These are phyloP conservation scores for Hanseniaspora mollemarum DNA, from an alignment of 805 yeast species.

Conservation along the genomic window DNA sequence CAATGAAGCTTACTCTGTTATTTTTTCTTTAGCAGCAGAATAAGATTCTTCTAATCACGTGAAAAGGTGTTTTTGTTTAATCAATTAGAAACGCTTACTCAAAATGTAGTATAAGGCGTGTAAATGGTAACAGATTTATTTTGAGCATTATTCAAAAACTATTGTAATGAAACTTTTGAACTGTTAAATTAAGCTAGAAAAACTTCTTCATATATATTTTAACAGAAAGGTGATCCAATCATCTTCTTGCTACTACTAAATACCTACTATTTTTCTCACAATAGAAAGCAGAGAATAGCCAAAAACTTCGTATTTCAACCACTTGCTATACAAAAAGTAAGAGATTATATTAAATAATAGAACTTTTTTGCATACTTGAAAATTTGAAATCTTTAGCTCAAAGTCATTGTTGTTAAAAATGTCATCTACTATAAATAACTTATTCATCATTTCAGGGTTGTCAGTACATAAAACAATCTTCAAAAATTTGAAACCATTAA, in stretches of 20 bases:
- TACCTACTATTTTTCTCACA: conserved; percentile 2
- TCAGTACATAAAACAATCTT: conserved; percentile 15
- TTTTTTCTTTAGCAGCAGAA: too few relatives aligned
- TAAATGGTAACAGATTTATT: too few relatives aligned
- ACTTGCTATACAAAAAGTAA: conserved; percentile 11
- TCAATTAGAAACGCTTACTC: too few relatives aligned
- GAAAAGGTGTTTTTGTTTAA: too few relatives aligned
- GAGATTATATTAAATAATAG: not conserved
- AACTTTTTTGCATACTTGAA: not conserved
- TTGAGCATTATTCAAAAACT: too few relatives aligned
- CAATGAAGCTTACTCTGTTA: too few relatives aligned
- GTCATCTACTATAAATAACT: not conserved
- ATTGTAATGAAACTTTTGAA: too few relatives aligned
- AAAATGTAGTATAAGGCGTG: too few relatives aligned
- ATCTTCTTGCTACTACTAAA: not conserved
- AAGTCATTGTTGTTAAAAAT: conserved; percentile 1
- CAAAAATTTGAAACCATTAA: not conserved
- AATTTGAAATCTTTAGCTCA: not conserved
- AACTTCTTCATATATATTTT: not conserved
- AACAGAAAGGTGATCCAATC: too few relatives aligned
- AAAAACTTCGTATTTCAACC: conserved; percentile 3
- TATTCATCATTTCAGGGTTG: conserved; percentile 8
- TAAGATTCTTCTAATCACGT: too few relatives aligned
- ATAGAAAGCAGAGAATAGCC: not conserved
- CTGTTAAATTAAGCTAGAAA: too few relatives aligned